Base-by-base conservation (phyloP, 2,329 filamentous ascomycete species). In the Hymenoscyphus repandus region DNA sequence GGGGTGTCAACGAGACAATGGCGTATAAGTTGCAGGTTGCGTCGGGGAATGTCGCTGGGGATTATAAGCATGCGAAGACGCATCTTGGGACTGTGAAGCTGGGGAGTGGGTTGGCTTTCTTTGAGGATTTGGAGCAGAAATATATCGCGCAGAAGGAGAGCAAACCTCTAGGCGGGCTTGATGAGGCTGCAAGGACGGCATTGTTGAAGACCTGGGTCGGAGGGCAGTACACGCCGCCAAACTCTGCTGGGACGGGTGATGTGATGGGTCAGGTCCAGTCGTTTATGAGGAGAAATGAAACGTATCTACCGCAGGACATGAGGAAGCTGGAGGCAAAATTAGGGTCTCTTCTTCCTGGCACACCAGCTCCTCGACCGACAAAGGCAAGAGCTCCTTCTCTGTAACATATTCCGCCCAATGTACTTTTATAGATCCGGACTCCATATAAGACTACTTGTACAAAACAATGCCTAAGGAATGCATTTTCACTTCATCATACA, bases 321-420 rank as follows among this genome's bases (percentile, higher is more conserved):
- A 58, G 53, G 44, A 57, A 56, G 20, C 54, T 68, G 36, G 56
- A 61, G 43, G 59, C 55, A 31, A 67, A 65, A 56, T 22, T 68
- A 37, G 48, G 43, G 27, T 46, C 56, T 32, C 41, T 66, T 33
- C 45, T 67, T 27, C 62, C 64, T 39, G 33, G 42, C 22, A 11
- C 15, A 15, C 47, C 46, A 38, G 37, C 46, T 27, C 30, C 40
- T 43, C 34, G 33, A 33, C 7, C 36, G 40, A 22, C 30, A 17
- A 57, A 45, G 17, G 43, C 31, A 30, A 44, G 39, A 10, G 41
- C 41, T 27, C 22, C 22, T 4, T 22, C 40, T 11, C 6, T 27
- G 17, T 54, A 43, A 38, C 15, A 46, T 15, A 13, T 31, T 27
- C 27, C 22, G 11, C 12, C 17, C n/a, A 15, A 18, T 46, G 20